Evolutionary conservation across 2,329 filamentous ascomycete genomes (phyloP).

Genomic region (Aspergillus sclerotialis): DNA sequence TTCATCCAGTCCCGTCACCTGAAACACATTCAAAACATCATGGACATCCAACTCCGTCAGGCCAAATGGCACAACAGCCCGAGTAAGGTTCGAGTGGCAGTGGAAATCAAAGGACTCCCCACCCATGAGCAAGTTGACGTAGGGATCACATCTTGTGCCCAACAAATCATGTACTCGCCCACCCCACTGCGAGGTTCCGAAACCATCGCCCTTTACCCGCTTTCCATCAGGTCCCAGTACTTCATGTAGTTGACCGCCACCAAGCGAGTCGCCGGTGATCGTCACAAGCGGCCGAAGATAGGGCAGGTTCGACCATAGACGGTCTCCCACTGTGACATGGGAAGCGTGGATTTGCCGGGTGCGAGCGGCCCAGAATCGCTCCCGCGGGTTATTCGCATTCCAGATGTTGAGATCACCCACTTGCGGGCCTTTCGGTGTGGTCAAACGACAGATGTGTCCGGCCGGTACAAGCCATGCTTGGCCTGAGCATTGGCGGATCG

Average conservation of each 20-base stretch:
- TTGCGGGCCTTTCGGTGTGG: conserved; percentile 70
- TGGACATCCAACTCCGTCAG: conserved; percentile 69
- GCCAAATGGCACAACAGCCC: conserved; percentile 63
- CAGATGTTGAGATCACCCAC: conserved; percentile 81
- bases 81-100: conserved; percentile 74
- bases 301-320: conserved; percentile 71
- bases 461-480: conserved; percentile 64
- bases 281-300: conserved; percentile 70
- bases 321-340: conserved; percentile 64
- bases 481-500: conserved; percentile 66
- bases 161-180: conserved; percentile 69
- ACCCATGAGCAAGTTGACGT: conserved; percentile 67
- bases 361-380: conserved; percentile 74
- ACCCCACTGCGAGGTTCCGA: conserved; percentile 46
- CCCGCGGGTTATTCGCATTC: conserved; percentile 68
- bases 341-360: conserved; percentile 72
- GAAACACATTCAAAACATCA: conserved; percentile 80
- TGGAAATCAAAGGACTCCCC: conserved; percentile 71
- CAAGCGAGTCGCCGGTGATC: conserved; percentile 61
- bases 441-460: conserved; percentile 64
- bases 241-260: conserved; percentile 30
- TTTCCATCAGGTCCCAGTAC: conserved; percentile 29
- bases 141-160: conserved; percentile 78
- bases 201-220: conserved; percentile 33
- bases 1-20: conserved; percentile 70